Evolutionary conservation across 768 basidiomycete species (phyloP).

Genomic region (Leucogyrophana mollusca): DNA sequence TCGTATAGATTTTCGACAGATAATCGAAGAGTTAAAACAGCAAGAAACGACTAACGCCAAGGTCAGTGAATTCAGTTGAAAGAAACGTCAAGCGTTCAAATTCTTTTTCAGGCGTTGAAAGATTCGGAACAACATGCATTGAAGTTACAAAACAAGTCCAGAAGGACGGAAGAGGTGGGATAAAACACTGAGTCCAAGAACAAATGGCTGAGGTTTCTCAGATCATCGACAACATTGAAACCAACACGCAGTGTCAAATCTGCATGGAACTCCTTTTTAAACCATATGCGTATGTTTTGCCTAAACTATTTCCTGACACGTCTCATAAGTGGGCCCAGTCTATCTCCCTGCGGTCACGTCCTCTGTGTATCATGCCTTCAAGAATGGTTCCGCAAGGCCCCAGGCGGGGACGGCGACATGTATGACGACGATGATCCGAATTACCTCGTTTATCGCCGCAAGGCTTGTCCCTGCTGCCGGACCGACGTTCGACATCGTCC

Average conservation of each 20-base stretch:
- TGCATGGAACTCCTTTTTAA: constrained; percentile 68
- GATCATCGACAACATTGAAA: constrained; percentile 57
- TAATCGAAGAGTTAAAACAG: constrained; percentile 50
- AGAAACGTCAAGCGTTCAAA: not conserved
- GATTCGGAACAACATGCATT: constrained; percentile 45
- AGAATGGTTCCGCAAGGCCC: constrained; percentile 76
- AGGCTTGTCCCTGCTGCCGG: constrained; percentile 75
- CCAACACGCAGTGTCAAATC: constrained; percentile 68
- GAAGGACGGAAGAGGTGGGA: constrained; percentile 58
- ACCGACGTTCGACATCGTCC: constrained; percentile 55
- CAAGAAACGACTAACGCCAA: constrained; percentile 37
- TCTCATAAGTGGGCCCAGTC: constrained; percentile 34
- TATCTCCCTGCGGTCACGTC: constrained; percentile 78
- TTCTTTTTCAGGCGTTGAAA: constrained; percentile 39
- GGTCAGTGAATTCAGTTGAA: constrained; percentile 26
- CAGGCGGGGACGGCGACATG: constrained; percentile 40
- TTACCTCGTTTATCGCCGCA: constrained; percentile 56
- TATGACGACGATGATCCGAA: constrained; percentile 34
- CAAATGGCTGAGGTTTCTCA: too few species aligned
- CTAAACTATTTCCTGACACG: not conserved
- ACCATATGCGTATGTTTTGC: constrained; percentile 60
- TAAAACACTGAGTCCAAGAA: too few species aligned
- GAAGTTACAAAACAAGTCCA: constrained; percentile 44
- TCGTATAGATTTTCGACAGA: constrained; percentile 30
- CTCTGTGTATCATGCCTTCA: constrained; percentile 71